Evolutionary conservation across 495 filamentous ascomycete species (phyloP), one percentile per base, ranked within the genome.

Genomic region (Astrothelium macrocarpum): DNA sequence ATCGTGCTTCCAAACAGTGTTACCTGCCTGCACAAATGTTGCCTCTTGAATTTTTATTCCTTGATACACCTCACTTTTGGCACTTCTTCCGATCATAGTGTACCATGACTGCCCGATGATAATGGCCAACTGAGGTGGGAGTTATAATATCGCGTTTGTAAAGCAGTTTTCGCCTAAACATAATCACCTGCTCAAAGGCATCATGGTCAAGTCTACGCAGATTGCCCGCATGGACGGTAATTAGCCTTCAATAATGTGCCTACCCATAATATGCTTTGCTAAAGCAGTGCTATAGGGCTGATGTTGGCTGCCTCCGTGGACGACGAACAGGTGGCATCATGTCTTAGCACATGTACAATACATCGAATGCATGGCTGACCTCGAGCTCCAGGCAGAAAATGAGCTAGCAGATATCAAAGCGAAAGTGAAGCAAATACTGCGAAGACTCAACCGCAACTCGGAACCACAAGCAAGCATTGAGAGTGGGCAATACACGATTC

Each of bases 291-390:
- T 75, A 36, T 65, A 95, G 93, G 95, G 80, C 80, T 97, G 63
- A 90, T 95, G 82, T 83, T 98, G 63, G 92, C 90, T 69, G 94
- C 94, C 53, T 95, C 95, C 0, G 90, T 96, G 59, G 94, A 98
- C 75, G 90, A 96, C 75, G 87, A 88, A 71, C 85, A 89, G 79
- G 85, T 87, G 63, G 64, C 77, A 64, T 26, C 10, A n/a, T 62
- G 61, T 59, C 9, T 16, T 36, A n/a, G n/a, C 60, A 59, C 36
- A 32, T 59, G 32, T 32, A 65, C 49, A 28, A 11, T 25, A 12
- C 25, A 26, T 29, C 23, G 49, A 29, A 9, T 25, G 62, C 58
- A 56, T 36, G 64, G 59, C 59, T 68, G 16, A 59, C 32, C 64
- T 18, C 53, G 39, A 60, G 60, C 4, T n/a, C 32, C 64, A 86